A percentile compares a stretch with the other conserved stretches of the same genome.
Evolutionary conservation across 1,284 basidiomycete genomes (phyloP).

Genomic region (Melampsora larici-populina): DNA sequence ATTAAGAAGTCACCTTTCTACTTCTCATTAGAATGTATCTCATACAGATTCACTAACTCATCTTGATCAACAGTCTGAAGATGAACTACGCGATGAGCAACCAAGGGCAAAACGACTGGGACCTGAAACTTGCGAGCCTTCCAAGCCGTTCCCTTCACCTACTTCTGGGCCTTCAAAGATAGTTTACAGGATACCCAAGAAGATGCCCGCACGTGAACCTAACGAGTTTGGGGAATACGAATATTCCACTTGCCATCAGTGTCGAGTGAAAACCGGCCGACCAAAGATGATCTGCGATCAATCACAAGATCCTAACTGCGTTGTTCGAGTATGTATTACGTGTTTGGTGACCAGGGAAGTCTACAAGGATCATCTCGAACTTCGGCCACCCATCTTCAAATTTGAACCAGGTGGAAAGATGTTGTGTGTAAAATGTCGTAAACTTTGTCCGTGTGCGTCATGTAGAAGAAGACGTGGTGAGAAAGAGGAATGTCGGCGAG

Average conservation of each 20-base stretch:
- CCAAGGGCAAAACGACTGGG: too few species aligned
- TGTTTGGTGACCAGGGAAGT: slow-evolving; percentile 14
- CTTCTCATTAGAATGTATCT: too few species aligned
- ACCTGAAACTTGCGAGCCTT: not conserved
- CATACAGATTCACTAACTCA: too few species aligned
- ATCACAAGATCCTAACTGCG: too few species aligned
- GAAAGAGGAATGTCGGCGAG: slow-evolving; percentile 14
- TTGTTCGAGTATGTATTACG: too few species aligned
- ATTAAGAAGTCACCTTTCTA: too few species aligned
- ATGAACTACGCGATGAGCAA: too few species aligned
- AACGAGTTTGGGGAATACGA: slow-evolving; percentile 33
- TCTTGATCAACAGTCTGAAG: too few species aligned
- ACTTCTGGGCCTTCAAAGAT: not conserved
- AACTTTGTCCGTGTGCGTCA: slow-evolving; percentile 39
- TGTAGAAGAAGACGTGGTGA: slow-evolving; percentile 37
- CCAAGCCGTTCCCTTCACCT: not conserved
- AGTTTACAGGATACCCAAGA: not conserved
- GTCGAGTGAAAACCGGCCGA: too few species aligned
- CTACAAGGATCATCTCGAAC: slow-evolving; percentile 30
- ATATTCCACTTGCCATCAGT: too few species aligned
- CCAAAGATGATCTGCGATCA: too few species aligned
- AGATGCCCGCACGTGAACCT: slow-evolving; percentile 27
- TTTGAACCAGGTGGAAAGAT: slow-evolving; percentile 42
- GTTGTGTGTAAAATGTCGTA: slow-evolving; percentile 34
- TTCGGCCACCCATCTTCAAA: slow-evolving; percentile 31